Conservation (phyloP, 805 yeast species). For the Ogataea dorogensis region DNA sequence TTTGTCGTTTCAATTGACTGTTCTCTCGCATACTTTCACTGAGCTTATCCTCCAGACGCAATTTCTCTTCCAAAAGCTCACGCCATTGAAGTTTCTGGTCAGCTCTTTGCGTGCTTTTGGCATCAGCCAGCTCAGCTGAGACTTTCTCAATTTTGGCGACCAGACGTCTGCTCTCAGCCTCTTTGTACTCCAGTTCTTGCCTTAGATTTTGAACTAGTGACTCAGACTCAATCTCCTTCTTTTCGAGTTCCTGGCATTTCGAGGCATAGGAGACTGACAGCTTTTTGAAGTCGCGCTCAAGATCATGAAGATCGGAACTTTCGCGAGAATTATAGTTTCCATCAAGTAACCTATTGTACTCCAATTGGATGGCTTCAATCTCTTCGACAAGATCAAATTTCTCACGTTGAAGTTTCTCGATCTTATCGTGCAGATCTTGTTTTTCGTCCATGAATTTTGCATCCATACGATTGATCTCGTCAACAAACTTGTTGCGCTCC, state of each 20-base stretch:
- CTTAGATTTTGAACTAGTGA: conserved; percentile 10
- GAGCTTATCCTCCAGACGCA: conserved; percentile 39
- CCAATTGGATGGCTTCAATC: conserved; percentile 33
- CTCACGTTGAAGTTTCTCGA: conserved; percentile 38
- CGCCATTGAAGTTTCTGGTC: conserved; percentile 33
- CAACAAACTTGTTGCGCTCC: conserved; percentile 19
- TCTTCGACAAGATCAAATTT: conserved; percentile 37
- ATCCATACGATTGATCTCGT: conserved; percentile 16
- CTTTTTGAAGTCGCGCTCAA: conserved; percentile 40
- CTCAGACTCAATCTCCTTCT: conserved; percentile 20
- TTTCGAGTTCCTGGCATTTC: conserved; percentile 24
- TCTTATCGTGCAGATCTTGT: conserved; percentile 31
- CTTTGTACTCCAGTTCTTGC: conserved; percentile 34
- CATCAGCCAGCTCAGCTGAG: conserved; percentile 32
- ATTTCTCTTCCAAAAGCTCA: conserved; percentile 37
- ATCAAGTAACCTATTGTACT: conserved; percentile 13
- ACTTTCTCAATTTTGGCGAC: conserved; percentile 20
- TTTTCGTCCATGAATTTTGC: conserved; percentile 29
- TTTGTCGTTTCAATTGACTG: conserved; percentile 35
- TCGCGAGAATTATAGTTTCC: conserved; percentile 14
- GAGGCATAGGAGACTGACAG: conserved; percentile 36
- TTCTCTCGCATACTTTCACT: conserved; percentile 39
- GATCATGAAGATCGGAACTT: conserved; percentile 21
- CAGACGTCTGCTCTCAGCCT: conserved; percentile 36
- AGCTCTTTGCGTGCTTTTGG: conserved; percentile 28